phyloP scores from a whole-genome alignment of 495 filamentous ascomycete species.

The Aspergillus bertholletiae region DNA sequence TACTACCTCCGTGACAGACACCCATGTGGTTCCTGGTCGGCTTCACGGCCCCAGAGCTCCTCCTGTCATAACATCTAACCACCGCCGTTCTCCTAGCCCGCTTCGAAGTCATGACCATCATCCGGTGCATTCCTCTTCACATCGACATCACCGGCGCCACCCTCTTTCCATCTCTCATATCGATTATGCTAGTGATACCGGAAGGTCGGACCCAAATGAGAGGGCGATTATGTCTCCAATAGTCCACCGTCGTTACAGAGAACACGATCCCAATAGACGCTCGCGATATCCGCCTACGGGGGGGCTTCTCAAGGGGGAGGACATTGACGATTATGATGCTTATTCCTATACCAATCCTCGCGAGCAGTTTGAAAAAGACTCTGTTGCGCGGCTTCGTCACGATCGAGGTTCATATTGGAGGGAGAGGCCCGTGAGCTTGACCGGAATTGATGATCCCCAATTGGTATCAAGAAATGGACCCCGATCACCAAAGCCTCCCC shows the following conservation, averaged over 20 bases:
- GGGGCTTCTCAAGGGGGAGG: slow-evolving; percentile 47
- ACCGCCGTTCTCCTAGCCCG: slow-evolving; percentile 30
- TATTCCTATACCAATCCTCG: slow-evolving; percentile 71
- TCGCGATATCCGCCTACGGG: slow-evolving; percentile 30
- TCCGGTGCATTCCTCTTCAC: slow-evolving; percentile 23
- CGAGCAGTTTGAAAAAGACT: slow-evolving; percentile 66
- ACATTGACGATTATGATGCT: slow-evolving; percentile 56
- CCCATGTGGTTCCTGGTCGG: slow-evolving; percentile 21
- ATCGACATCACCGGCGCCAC: slow-evolving; percentile 24
- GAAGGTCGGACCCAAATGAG: slow-evolving; percentile 19
- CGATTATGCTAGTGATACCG: slow-evolving; percentile 42
- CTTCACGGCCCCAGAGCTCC: slow-evolving; percentile 26
- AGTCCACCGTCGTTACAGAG: slow-evolving; percentile 20
- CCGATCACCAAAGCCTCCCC: slow-evolving; percentile 52
- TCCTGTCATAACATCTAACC: slow-evolving; percentile 25
- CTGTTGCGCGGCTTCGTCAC: slow-evolving; percentile 43
- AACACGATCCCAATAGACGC: slow-evolving; percentile 17
- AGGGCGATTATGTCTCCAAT: slow-evolving; percentile 10
- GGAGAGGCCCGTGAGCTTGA: slow-evolving; percentile 63
- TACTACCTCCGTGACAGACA: slow-evolving; percentile 30
- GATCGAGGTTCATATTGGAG: slow-evolving; percentile 47
- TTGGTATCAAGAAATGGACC: slow-evolving; percentile 37
- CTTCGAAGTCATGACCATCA: slow-evolving; percentile 27
- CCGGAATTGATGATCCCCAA: slow-evolving; percentile 55
- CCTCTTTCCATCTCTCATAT: slow-evolving; percentile 26